These are phyloP conservation scores for Triadica sebifera DNA, from an alignment of 345 rosid species.

Conservation along the genomic window DNA sequence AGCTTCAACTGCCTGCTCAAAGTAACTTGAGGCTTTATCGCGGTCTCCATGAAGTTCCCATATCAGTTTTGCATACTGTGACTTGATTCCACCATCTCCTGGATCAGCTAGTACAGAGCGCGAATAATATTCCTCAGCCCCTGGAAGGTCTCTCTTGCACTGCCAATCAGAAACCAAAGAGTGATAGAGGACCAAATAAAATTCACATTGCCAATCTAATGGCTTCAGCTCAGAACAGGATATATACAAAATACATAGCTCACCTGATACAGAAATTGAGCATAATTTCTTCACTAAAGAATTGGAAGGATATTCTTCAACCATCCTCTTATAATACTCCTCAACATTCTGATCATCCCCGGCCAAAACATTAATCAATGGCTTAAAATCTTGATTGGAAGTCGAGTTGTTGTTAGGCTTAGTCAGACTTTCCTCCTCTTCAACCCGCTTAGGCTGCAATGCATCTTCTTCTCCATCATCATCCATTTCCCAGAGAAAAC, in stretches of 20 bases:
- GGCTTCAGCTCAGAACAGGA: not conserved
- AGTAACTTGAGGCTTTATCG: slow-evolving; percentile 57
- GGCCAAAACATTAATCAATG: slow-evolving; percentile 10
- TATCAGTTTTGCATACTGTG: slow-evolving; percentile 59
- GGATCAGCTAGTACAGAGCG: slow-evolving; percentile 48
- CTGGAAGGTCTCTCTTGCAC: slow-evolving; percentile 47
- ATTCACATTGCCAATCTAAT: not conserved
- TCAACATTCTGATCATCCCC: slow-evolving; percentile 11
- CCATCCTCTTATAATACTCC: slow-evolving; percentile 30
- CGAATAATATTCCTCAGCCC: slow-evolving; percentile 43
- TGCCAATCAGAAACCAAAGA: slow-evolving; percentile 19
- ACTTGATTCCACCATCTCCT: slow-evolving; percentile 57
- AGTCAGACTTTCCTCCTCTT: slow-evolving; percentile 1
- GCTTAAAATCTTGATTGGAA: slow-evolving; percentile 7
- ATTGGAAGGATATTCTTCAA: slow-evolving; percentile 37
- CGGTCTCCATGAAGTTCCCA: slow-evolving; percentile 61
- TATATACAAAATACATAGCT: not conserved
- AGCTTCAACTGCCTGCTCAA: slow-evolving; percentile 60
- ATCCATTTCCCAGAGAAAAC: slow-evolving; percentile 62
- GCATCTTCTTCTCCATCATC: slow-evolving; percentile 21
- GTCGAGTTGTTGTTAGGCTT: not conserved
- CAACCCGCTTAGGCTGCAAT: slow-evolving; percentile 22
- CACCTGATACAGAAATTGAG: slow-evolving; percentile 43
- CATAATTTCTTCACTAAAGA: slow-evolving; percentile 36
- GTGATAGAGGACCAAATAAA: not conserved